These are phyloP conservation scores for Leptographium galeiforme DNA, from an alignment of 2,329 filamentous ascomycete genomes.

Conservation along the genomic window DNA sequence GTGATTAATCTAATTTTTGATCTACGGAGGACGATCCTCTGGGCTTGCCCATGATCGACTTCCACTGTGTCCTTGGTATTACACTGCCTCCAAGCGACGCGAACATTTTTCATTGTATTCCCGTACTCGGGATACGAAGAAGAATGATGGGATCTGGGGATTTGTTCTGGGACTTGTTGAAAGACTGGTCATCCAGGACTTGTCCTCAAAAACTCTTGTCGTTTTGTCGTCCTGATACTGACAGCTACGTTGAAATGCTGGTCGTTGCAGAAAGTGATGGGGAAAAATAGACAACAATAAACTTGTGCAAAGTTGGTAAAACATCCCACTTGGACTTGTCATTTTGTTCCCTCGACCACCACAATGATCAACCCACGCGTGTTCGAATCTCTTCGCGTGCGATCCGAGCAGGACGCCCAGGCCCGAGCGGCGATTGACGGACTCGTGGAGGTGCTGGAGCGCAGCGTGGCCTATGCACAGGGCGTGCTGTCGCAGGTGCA, in stretches of 20 bases:
- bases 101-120: constrained; percentile 50
- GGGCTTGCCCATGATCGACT: constrained; percentile 54
- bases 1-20: constrained; percentile 79
- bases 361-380: constrained; percentile 64
- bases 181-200: too few species aligned
- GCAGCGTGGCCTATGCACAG: constrained; percentile 68
- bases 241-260: too few species aligned
- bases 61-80: constrained; percentile 63
- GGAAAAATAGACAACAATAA: too few species aligned
- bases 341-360: constrained; percentile 12
- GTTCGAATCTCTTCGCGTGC: constrained; percentile 75
- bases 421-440: constrained; percentile 74
- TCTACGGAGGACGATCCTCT: constrained; percentile 40
- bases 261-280: too few species aligned
- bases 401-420: constrained; percentile 75
- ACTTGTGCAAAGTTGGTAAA: too few species aligned
- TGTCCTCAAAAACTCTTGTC: not conserved
- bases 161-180: too few species aligned
- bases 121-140: constrained; percentile 41
- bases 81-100: constrained; percentile 64
- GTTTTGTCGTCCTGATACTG: not conserved
- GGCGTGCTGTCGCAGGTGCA: constrained; percentile 81
- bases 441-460: constrained; percentile 69
- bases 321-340: too few species aligned
- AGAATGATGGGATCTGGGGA: constrained; percentile 21